Evolutionary conservation across 306 rosid genomes (phyloP), one percentile per base, ranked within the genome.

Genomic region (Lathyrus aphaca): DNA sequence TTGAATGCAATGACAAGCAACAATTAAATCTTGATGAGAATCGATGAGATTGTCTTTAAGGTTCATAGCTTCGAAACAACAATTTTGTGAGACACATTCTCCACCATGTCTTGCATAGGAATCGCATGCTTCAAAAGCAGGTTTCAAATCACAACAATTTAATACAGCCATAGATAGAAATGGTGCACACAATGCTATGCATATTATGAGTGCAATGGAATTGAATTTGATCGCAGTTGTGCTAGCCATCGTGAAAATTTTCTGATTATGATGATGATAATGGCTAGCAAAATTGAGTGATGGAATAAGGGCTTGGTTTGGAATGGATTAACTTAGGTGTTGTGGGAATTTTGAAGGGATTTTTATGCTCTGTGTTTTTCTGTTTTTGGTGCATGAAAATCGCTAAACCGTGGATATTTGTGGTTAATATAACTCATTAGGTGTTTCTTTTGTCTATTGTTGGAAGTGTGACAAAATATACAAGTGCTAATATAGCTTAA

Each of bases 1-100:
- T 54, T 77, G 64, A 58, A 88, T 37, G 81, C 88, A 88, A 7
- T 13, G 50, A 57, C 90, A 88, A 13, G 72, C 86, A 2, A 23
- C 39, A 62, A 48, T 73, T 69, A 4, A 6, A 19, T 64, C 82
- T 0, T 17, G 1, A 0, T 49, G 8, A 2, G 65, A 6, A 10
- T 1, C 62, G 15, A 18, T 71, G 32, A 84, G 77, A 0, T 6
- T 0, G 10, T 3, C 7, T 39, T 56, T 72, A 0, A 83, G 55
- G 13, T 18, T 1, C 29, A 19, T 1, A 35, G 64, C 21, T 1
- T 70, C 82, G 0, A 0, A 0, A 67, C 94, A 88, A 44, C 88
- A 88, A 0, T 35, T 4, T 0, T 14, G 0, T 1, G 88, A 42
- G 3, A 51, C 48, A 5, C 4, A 21, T 3, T 12, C 0, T 13